Conservation (phyloP, 208 protist species). For the Leishmania major region DNA sequence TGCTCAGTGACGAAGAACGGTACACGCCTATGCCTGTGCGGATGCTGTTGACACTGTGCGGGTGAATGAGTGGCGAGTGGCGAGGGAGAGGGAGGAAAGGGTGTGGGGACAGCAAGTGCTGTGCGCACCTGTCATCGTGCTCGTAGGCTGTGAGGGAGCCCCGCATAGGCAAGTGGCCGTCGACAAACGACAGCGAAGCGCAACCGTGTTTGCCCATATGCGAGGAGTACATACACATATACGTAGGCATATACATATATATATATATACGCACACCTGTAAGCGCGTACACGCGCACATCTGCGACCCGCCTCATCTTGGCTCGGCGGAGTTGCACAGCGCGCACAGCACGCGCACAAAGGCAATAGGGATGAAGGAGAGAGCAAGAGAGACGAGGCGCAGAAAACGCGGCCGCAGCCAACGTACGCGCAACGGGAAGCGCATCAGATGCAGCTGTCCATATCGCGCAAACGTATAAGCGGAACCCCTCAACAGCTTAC, state of each 20-base stretch:
- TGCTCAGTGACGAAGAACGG: neutral
- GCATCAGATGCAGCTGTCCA: neutral
- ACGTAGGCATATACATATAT: no score
- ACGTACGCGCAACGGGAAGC: neutral
- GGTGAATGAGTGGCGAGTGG: neutral
- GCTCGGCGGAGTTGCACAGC: neutral
- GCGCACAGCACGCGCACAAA: neutral
- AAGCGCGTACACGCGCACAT: neutral
- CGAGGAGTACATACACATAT: neutral
- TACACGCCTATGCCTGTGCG: neutral
- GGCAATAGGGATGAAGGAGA: neutral
- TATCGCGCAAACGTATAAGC: neutral
- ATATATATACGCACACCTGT: neutral
- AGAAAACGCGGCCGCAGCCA: neutral
- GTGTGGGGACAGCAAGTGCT: neutral
- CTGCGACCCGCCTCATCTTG: neutral
- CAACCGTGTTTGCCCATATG: neutral
- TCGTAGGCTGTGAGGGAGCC: neutral
- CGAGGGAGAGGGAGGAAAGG: neutral
- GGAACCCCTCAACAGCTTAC: neutral
- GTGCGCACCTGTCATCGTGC: neutral
- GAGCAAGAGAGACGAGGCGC: neutral
- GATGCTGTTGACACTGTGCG: neutral
- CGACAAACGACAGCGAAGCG: neutral
- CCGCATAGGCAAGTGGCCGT: neutral